phyloP scores from a whole-genome alignment of 2,329 filamentous ascomycete species.

The Westerdykella sp. region DNA sequence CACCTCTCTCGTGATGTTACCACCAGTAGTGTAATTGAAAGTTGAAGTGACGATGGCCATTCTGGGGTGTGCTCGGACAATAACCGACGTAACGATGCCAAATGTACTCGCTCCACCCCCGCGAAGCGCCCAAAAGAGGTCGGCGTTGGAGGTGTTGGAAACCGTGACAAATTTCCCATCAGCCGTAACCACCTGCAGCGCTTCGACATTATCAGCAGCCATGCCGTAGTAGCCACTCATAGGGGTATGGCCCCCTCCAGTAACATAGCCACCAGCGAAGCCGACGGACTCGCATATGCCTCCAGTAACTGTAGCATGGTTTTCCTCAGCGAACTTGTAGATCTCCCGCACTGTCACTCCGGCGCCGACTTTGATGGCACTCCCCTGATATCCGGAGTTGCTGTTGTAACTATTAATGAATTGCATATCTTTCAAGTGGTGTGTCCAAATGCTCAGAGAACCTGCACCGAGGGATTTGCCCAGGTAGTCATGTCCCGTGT shows the following conservation, averaged over 20 bases:
- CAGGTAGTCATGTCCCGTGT: constrained; percentile 11
- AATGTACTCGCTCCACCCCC: constrained; percentile 33
- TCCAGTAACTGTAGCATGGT: constrained; percentile 5
- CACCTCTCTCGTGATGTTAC: constrained; percentile 27
- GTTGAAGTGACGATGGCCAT: constrained; percentile 22
- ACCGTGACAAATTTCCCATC: constrained; percentile 18
- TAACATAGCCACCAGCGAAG: constrained; percentile 28
- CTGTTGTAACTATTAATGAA: constrained; percentile 4
- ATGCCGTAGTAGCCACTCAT: constrained; percentile 41
- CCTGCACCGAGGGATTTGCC: constrained; percentile 5
- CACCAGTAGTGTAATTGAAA: constrained; percentile 23
- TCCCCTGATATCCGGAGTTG: constrained; percentile 5
- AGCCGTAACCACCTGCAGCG: constrained; percentile 14
- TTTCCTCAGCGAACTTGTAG: constrained; percentile 6
- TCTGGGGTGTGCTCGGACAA: constrained; percentile 32
- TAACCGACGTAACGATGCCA: constrained; percentile 29
- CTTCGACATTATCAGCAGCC: constrained; percentile 19
- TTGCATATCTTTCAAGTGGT: constrained; percentile 7
- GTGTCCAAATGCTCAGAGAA: constrained; percentile 6
- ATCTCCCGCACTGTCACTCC: constrained; percentile 8
- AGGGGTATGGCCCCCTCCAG: constrained; percentile 48
- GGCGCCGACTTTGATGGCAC: constrained; percentile 7
- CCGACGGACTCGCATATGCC: constrained; percentile 42
- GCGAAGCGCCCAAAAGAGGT: constrained; percentile 34
- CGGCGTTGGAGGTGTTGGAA: constrained; percentile 25